A percentile compares a stretch with the other conserved stretches of the same genome.
These are phyloP conservation scores for Prunus fruticosa DNA, from an alignment of 306 rosid species.

Conservation along the genomic window DNA sequence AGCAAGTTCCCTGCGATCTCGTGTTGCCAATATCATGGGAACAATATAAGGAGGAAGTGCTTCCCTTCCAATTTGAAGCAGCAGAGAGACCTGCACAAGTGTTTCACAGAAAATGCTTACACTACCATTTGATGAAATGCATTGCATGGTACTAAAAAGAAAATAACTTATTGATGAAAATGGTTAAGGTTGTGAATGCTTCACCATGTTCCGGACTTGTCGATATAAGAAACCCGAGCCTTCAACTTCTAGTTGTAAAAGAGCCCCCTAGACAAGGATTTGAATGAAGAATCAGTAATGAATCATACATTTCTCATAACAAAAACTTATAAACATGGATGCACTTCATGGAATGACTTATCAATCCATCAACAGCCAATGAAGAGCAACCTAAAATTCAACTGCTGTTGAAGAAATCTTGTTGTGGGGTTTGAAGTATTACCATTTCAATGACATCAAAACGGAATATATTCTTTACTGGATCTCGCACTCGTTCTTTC, in stretches of 20 bases:
- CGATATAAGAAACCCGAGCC: conserved; percentile 92
- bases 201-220: conserved; percentile 97
- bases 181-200: conserved; percentile 5
- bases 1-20: conserved; percentile 87
- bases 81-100: conserved; percentile 62
- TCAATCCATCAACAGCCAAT: not conserved
- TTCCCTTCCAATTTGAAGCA: conserved; percentile 86
- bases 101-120: not conserved
- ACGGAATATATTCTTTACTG: conserved; percentile 68
- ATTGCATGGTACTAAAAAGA: not conserved
- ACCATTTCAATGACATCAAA: conserved; percentile 75
- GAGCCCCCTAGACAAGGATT: conserved; percentile 42
- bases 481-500: conserved; percentile 61
- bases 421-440: conserved; percentile 13
- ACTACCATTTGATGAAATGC: not conserved
- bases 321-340: not conserved
- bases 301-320: not conserved
- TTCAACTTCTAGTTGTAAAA: conserved; percentile 68
- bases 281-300: not conserved
- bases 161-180: not conserved
- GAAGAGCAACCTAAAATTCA: not conserved
- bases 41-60: conserved; percentile 76
- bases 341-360: not conserved
- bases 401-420: conserved; percentile 4
- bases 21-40: conserved; percentile 60